phyloP scores from a whole-genome alignment of 2,329 filamentous ascomycete genomes.

The Penicillium sp. region DNA sequence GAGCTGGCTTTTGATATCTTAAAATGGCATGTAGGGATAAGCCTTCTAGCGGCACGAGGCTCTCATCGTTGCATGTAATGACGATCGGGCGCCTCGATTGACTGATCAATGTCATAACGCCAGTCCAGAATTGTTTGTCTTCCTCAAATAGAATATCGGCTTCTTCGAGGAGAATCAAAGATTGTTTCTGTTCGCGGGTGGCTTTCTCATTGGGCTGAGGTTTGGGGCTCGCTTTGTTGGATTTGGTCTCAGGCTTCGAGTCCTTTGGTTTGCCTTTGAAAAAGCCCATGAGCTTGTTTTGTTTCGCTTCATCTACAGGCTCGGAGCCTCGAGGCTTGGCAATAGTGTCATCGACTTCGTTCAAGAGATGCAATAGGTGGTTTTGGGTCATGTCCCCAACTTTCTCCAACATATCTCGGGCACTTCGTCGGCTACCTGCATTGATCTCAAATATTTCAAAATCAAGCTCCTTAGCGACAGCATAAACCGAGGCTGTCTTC shows the following conservation, averaged over 20 bases:
- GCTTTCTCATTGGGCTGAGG: conserved; percentile 39
- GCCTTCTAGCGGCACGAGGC: conserved; percentile 72
- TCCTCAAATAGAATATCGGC: conserved; percentile 93
- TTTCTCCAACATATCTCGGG: conserved; percentile 86
- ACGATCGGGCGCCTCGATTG: conserved; percentile 91
- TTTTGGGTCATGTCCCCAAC: conserved; percentile 98
- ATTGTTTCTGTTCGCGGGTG: conserved; percentile 75
- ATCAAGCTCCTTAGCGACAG: conserved; percentile 85
- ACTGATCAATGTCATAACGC: conserved; percentile 74
- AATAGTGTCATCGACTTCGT: conserved; percentile 32
- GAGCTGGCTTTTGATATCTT: conserved; percentile 70
- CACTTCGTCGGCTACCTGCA: conserved; percentile 77
- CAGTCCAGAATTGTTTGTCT: conserved; percentile 92
- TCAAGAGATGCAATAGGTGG: conserved; percentile 73
- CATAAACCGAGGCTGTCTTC: conserved; percentile 91
- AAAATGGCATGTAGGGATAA: conserved; percentile 86
- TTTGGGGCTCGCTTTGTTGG: conserved; percentile 25
- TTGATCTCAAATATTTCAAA: conserved; percentile 98
- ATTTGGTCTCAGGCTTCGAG: conserved; percentile 23
- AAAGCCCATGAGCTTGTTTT: conserved; percentile 80
- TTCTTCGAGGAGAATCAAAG: conserved; percentile 90
- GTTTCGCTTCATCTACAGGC: conserved; percentile 70
- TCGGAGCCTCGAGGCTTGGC: conserved; percentile 27
- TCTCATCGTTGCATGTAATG: conserved; percentile 93
- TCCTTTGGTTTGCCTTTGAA: conserved; percentile 64